Percentiles rank a stretch among this genome's conserved stretches.
These are phyloP conservation scores for Alternaria angustiovoidea DNA, from an alignment of 2,329 filamentous ascomycete species.

Conservation along the genomic window DNA sequence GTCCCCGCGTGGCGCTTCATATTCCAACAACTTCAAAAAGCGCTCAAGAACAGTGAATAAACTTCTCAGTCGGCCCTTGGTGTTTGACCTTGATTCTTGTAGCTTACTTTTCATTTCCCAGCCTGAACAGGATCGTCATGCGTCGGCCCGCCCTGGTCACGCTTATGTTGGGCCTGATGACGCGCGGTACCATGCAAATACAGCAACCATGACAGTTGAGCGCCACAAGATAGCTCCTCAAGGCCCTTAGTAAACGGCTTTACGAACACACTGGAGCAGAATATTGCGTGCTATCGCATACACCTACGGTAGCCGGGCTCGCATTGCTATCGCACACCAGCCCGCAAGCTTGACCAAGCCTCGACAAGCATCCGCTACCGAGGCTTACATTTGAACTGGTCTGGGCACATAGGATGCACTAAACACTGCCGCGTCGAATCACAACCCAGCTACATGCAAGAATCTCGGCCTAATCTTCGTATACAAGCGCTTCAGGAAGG, in stretches of 20 bases:
- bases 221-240: background rate
- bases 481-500: conserved; percentile 23
- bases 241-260: background rate
- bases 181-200: background rate
- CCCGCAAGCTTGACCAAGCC: conserved; percentile 21
- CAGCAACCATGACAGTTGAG: background rate
- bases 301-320: background rate
- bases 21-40: background rate
- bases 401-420: conserved; percentile 6
- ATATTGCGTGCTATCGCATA: background rate
- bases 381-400: conserved; percentile 18
- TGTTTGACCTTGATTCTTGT: background rate
- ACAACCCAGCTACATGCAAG: conserved; percentile 1
- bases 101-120: background rate
- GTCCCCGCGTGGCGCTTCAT: background rate
- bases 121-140: background rate
- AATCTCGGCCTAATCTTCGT: background rate
- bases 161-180: background rate
- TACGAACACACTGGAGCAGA: background rate
- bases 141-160: background rate
- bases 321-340: background rate
- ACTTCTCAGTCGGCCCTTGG: background rate
- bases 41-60: background rate
- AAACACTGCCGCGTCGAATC: conserved; percentile 11
- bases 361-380: conserved; percentile 26